These are phyloP conservation scores for Apostasia ramifera DNA, from an alignment of 106 monocot species.

Conservation along the genomic window DNA sequence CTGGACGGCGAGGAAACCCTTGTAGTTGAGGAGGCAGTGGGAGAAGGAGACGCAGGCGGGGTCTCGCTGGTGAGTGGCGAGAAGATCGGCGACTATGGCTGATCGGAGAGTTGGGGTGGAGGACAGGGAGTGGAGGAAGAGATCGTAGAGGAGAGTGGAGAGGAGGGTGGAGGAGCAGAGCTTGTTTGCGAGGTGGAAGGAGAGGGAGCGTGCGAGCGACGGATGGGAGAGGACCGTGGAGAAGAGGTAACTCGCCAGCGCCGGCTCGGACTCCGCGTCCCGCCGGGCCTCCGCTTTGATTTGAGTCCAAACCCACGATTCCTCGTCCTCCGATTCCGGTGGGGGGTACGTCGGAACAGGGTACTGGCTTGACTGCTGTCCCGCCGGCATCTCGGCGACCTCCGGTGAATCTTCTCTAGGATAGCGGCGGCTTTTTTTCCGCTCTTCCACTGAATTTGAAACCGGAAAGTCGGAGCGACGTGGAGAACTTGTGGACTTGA, in stretches of 20 bases:
- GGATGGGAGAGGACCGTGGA: constrained; percentile 60
- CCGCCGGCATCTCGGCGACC: constrained; percentile 6
- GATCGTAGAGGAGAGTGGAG: constrained; percentile 48
- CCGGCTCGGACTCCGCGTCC: constrained; percentile 78
- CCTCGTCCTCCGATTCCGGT: constrained; percentile 61
- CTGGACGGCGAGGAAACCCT: constrained; percentile 52
- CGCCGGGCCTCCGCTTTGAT: constrained; percentile 68
- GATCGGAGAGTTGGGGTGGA: constrained; percentile 18
- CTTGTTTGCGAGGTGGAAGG: constrained; percentile 64
- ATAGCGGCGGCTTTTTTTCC: background rate
- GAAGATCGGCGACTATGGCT: constrained; percentile 33
- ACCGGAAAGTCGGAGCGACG: no score
- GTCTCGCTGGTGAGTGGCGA: constrained; percentile 33
- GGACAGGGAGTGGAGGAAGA: constrained; percentile 35
- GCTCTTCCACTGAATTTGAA: no score
- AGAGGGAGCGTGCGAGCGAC: constrained; percentile 48
- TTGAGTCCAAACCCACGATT: constrained; percentile 67
- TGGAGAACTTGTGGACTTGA: no score
- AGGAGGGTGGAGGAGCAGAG: constrained; percentile 48
- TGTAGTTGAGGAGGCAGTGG: constrained; percentile 51
- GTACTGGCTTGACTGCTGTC: background rate
- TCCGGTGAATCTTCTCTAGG: background rate
- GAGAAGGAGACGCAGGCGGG: constrained; percentile 44
- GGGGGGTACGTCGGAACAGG: constrained; percentile 48
- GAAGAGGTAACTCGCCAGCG: constrained; percentile 61